Evolutionary conservation across 2,329 filamentous ascomycete species (phyloP), one percentile per base, ranked within the genome.

Genomic region (Akanthomyces lecanii): DNA sequence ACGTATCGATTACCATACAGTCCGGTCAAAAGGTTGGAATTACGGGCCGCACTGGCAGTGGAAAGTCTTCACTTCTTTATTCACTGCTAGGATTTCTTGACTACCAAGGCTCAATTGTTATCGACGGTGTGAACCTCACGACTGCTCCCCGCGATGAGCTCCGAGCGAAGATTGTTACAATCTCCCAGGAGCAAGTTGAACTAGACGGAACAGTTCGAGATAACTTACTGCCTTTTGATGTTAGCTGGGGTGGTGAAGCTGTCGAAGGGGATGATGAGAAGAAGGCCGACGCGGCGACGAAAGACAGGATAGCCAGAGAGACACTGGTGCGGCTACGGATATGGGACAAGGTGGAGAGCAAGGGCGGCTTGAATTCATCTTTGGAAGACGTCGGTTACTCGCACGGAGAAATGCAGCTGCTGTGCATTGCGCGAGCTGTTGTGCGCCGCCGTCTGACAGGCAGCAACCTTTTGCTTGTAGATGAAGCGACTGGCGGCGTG

Each of bases 101-200:
- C 10, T 61, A 48, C 4, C 1, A 54, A 14, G 59, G 59, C 12
- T 12, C 50, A 0, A 61, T 61, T 30, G 7, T 38, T 10, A 61
- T 61, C 48, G 59, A 61, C 18, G 59, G 59, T 0, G 21, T 61
- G 8, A 23, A 61, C 12, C 33, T 61, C 14, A 11, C 25, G 1
- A 48, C 11, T 18, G 51, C 30, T n/a, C 59, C 47, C 10, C 28
- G 33, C 7, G 40, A 61, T 47, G 8, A 53, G 18, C 58, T 61
- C 4, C 59, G 59, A 0, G 7, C 59, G 2, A 25, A 40, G 6
- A 47, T 61, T 14, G 25, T 69, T 14, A 66, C 56, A 25, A 65
- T 70, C 42, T 66, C 67, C 10, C 69, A 68, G 66, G 66, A 55
- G 51, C 54, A 68, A 42, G 64, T 68, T 18, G 63, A 61, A 23